Conservation (phyloP, 352 stramenopile genomes). For the Phytopythium litorale region DNA sequence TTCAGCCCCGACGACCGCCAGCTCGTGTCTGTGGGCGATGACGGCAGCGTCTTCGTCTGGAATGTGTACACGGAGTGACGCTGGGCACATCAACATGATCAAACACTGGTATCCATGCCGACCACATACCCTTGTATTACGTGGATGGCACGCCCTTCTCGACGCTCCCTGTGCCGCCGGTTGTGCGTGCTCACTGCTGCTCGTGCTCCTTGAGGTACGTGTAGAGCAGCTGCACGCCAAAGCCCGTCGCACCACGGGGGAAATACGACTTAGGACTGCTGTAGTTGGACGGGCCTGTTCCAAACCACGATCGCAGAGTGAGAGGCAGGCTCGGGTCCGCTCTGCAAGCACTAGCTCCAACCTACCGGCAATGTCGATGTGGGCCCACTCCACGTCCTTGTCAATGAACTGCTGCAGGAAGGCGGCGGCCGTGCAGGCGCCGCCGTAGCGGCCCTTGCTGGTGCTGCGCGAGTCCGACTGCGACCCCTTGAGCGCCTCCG, state of each 20-base stretch:
- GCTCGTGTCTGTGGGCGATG: conserved; percentile 88
- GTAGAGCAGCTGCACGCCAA: conserved; percentile 86
- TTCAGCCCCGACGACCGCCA: conserved; percentile 92
- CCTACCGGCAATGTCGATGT: conserved; percentile 86
- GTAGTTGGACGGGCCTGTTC: conserved; percentile 65
- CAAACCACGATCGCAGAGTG: not conserved
- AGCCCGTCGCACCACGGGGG: conserved; percentile 81
- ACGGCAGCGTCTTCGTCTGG: conserved; percentile 92
- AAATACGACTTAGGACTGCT: conserved; percentile 81
- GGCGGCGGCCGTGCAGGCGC: conserved; percentile 79
- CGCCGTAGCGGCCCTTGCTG: conserved; percentile 71
- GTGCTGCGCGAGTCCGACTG: conserved; percentile 83
- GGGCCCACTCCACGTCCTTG: conserved; percentile 83
- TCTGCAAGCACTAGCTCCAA: not conserved
- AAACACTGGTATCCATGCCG: conserved; percentile 10
- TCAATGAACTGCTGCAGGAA: conserved; percentile 90
- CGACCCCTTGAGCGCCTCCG: conserved; percentile 69
- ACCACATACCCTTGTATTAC: not conserved
- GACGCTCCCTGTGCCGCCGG: no score
- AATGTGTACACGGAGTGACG: conserved; percentile 77
- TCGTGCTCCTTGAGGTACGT: conserved; percentile 81
- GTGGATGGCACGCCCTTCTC: not conserved
- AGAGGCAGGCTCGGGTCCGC: not conserved
- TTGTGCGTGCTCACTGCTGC: conserved; percentile 18
- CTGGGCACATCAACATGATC: not conserved